These are phyloP conservation scores for Xylaria longipes DNA, from an alignment of 495 filamentous ascomycete genomes.

Conservation along the genomic window DNA sequence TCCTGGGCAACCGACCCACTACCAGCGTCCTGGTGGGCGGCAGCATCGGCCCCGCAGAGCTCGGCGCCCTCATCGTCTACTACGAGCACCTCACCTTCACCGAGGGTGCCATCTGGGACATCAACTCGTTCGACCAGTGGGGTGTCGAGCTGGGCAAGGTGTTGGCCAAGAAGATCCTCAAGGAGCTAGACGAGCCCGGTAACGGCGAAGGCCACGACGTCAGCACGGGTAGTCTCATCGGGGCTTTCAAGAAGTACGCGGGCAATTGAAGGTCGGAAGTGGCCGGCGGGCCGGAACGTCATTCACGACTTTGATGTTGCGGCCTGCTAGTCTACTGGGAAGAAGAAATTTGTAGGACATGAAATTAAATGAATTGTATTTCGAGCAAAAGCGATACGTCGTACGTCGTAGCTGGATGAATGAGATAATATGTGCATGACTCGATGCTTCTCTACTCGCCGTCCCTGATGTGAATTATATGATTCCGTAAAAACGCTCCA, in stretches of 20 bases:
- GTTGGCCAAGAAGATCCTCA: slow-evolving; percentile 87
- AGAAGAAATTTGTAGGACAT: background rate
- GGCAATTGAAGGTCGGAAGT: slow-evolving; percentile 50
- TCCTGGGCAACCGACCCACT: slow-evolving; percentile 96
- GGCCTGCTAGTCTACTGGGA: background rate
- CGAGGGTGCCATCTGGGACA: slow-evolving; percentile 97
- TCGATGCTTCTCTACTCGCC: background rate
- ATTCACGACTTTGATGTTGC: slow-evolving; percentile 29
- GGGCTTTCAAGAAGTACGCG: slow-evolving; percentile 72
- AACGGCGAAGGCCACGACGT: slow-evolving; percentile 76
- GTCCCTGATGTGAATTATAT: background rate
- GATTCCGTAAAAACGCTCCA: no score
- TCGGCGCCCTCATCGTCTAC: slow-evolving; percentile 96
- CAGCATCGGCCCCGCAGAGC: slow-evolving; percentile 90
- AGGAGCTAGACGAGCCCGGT: slow-evolving; percentile 77
- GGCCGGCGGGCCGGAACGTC: slow-evolving; percentile 10
- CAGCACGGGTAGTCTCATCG: slow-evolving; percentile 86
- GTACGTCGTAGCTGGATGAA: background rate
- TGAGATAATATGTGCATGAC: background rate
- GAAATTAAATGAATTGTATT: background rate
- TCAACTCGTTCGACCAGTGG: slow-evolving; percentile 99
- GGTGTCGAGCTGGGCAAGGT: slow-evolving; percentile 98
- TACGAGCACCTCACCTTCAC: slow-evolving; percentile 99
- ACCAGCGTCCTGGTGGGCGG: slow-evolving; percentile 88
- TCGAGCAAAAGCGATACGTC: background rate